Percentiles rank a stretch among this genome's conserved stretches.
Conservation (phyloP, 106 monocot genomes). For the Vanilla planifolia region DNA sequence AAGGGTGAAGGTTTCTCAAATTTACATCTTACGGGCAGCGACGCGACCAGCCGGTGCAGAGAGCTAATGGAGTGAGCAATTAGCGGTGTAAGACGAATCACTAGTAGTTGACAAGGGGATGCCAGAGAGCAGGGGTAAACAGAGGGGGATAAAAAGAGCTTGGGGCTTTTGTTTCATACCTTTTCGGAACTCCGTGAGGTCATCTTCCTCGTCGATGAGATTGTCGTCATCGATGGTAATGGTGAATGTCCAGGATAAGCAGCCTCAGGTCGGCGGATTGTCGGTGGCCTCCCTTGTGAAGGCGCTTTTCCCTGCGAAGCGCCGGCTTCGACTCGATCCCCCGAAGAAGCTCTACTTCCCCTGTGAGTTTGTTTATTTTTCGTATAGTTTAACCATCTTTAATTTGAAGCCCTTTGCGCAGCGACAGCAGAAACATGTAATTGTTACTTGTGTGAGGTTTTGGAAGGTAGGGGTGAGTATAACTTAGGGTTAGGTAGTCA, state of each 20-base stretch:
- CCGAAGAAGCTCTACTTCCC: slow-evolving; percentile 25
- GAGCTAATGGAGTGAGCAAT: too few species aligned
- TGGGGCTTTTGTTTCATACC: background rate
- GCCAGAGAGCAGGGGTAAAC: too few species aligned
- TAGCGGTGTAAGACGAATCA: too few species aligned
- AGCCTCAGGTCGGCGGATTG: background rate
- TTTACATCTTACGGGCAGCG: too few species aligned
- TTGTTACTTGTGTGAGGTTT: too few species aligned
- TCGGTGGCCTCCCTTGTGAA: background rate
- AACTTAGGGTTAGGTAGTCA: background rate
- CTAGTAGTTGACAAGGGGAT: too few species aligned
- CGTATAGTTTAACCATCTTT: background rate
- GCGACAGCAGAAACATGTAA: too few species aligned
- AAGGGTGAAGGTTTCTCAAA: too few species aligned
- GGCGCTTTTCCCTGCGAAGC: slow-evolving; percentile 10
- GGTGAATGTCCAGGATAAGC: background rate
- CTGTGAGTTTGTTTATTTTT: slow-evolving; percentile 9
- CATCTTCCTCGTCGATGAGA: background rate
- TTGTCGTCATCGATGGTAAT: background rate
- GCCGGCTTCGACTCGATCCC: slow-evolving; percentile 20
- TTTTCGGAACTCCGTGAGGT: background rate
- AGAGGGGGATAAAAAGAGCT: too few species aligned
- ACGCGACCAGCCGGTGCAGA: too few species aligned
- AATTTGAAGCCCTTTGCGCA: too few species aligned
- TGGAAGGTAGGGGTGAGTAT: background rate